phyloP scores from a whole-genome alignment of 495 filamentous ascomycete species.

The Rhizodiscina lignyota region DNA sequence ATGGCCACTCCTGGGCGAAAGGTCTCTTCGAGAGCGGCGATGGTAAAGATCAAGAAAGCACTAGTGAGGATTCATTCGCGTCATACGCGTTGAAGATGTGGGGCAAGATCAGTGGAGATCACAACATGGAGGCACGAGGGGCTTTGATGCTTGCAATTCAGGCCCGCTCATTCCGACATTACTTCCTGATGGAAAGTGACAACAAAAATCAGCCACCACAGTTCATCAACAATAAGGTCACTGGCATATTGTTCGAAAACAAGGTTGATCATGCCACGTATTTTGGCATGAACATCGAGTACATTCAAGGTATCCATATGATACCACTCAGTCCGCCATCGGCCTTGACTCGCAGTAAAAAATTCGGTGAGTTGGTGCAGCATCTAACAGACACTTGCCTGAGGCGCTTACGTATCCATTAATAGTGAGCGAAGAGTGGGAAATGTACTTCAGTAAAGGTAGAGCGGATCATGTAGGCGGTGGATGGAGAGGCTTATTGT shows the following conservation, averaged over 20 bases:
- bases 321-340: conserved; percentile 2
- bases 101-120: background rate
- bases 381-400: background rate
- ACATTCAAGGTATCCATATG: conserved; percentile 6
- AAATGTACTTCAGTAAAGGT: conserved; percentile 3
- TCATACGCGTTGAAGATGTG: conserved; percentile 4
- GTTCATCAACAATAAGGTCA: conserved; percentile 2
- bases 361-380: background rate
- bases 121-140: conserved; percentile 2
- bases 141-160: conserved; percentile 3
- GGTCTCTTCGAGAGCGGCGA: conserved; percentile 2
- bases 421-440: conserved; percentile 1
- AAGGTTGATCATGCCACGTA: background rate
- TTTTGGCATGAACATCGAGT: conserved; percentile 2
- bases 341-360: background rate
- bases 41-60: conserved; percentile 5
- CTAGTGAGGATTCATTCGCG: conserved; percentile 3
- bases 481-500: conserved; percentile 2
- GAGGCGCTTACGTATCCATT: background rate
- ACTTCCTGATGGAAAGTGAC: conserved; percentile 2
- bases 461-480: conserved; percentile 1
- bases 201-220: background rate
- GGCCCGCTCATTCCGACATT: conserved; percentile 1
- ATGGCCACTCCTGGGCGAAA: conserved; percentile 4
- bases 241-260: conserved; percentile 5